A percentile compares a stretch with the other conserved stretches of the same genome.
Conservation (phyloP, 2,329 filamentous ascomycete genomes). For the Alternaria novae-zelandiae region DNA sequence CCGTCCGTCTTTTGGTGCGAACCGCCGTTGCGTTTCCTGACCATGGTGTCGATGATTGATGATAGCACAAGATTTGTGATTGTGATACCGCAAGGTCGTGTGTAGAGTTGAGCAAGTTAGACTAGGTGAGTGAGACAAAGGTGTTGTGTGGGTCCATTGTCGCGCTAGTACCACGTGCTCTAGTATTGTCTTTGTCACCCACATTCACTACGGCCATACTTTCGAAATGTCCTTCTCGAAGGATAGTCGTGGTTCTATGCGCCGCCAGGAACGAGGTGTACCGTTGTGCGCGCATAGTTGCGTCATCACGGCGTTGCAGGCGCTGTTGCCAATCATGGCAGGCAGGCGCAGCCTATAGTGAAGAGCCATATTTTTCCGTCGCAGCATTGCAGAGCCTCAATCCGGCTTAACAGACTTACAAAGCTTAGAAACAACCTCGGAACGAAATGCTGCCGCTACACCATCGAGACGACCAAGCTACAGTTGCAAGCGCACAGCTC, state of each 20-base stretch:
- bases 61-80: not conserved
- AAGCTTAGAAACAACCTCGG: not conserved
- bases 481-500: not conserved
- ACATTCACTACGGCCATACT: not conserved
- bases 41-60: not conserved
- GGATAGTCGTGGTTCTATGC: no score
- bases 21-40: not conserved
- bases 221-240: not conserved
- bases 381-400: not conserved
- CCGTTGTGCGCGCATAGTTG: not conserved
- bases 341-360: not conserved
- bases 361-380: not conserved
- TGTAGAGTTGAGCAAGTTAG: not conserved
- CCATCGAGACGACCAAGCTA: not conserved
- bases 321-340: not conserved
- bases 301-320: not conserved
- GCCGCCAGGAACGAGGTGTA: not conserved
- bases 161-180: not conserved
- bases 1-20: not conserved
- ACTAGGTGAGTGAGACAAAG: constrained; percentile 1
- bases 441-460: not conserved
- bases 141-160: constrained; percentile 9
- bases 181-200: not conserved
- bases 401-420: not conserved
- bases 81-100: not conserved